Evolutionary conservation across 345 rosid species (phyloP).

Genomic region (Aquilaria yunnanensis): DNA sequence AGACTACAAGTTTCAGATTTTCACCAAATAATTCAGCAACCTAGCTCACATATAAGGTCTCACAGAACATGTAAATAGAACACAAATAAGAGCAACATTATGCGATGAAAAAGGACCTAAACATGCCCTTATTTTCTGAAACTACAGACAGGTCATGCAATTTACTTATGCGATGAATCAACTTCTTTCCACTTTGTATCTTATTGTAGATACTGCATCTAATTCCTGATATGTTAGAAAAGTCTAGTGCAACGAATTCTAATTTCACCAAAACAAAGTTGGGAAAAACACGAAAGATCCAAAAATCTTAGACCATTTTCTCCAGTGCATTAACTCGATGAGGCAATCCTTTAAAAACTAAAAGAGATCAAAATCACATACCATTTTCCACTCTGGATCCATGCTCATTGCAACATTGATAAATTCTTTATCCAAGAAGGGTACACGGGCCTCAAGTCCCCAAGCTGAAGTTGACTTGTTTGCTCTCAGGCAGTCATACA

Average conservation of each 20-base stretch:
- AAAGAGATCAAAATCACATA: slow-evolving; percentile 17
- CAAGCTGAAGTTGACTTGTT: slow-evolving; percentile 84
- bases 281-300: too few relatives aligned
- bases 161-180: too few relatives aligned
- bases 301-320: background rate
- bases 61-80: background rate
- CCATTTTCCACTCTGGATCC: slow-evolving; percentile 90
- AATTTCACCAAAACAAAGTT: too few relatives aligned
- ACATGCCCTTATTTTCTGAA: too few relatives aligned
- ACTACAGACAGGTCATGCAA: too few relatives aligned
- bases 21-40: background rate
- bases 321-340: background rate
- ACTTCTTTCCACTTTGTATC: too few relatives aligned
- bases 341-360: background rate
- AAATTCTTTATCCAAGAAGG: slow-evolving; percentile 77
- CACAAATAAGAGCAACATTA: background rate
- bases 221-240: background rate
- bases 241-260: background rate
- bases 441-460: slow-evolving; percentile 95
- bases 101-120: background rate
- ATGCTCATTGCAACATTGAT: slow-evolving; percentile 63
- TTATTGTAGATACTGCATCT: too few relatives aligned
- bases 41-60: background rate
- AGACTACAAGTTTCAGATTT: background rate
- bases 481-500: slow-evolving; percentile 87